A percentile compares a stretch with the other conserved stretches of the same genome.
phyloP scores from a whole-genome alignment of 2,329 filamentous ascomycete genomes.

The Sporothrix luriei region DNA sequence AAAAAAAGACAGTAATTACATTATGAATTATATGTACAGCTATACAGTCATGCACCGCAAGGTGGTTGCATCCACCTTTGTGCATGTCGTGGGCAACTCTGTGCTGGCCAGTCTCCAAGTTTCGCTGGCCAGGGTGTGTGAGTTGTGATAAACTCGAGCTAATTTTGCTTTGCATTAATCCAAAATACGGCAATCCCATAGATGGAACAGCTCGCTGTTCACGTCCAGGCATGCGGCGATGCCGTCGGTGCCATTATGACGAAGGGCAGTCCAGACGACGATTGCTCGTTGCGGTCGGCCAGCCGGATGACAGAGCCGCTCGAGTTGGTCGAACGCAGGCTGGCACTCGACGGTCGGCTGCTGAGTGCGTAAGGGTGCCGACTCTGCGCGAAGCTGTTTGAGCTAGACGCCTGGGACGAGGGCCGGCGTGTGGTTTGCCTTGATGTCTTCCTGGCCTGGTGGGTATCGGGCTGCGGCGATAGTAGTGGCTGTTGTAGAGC shows the following conservation, averaged over 20 bases:
- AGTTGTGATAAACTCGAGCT: background rate
- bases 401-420: slow-evolving; percentile 37
- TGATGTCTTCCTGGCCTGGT: background rate
- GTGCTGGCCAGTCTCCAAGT: background rate
- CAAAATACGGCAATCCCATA: background rate
- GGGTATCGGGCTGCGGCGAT: background rate
- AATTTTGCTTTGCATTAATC: slow-evolving; percentile 1
- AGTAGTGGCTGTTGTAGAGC: slow-evolving; percentile 3
- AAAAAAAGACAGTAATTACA: slow-evolving; percentile 21
- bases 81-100: background rate
- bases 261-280: slow-evolving; percentile 43
- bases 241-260: slow-evolving; percentile 39
- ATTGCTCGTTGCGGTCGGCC: slow-evolving; percentile 44
- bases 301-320: slow-evolving; percentile 54
- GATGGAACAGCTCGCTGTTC: background rate
- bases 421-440: background rate
- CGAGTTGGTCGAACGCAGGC: slow-evolving; percentile 46
- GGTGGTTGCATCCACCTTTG: background rate
- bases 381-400: slow-evolving; percentile 49
- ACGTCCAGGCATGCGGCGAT: background rate
- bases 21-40: slow-evolving; percentile 25
- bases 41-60: slow-evolving; percentile 20
- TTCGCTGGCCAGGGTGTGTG: background rate
- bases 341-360: slow-evolving; percentile 47
- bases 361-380: slow-evolving; percentile 47